Base-by-base conservation (phyloP, 2,329 filamentous ascomycete genomes). In the Fusarium bactridioides region DNA sequence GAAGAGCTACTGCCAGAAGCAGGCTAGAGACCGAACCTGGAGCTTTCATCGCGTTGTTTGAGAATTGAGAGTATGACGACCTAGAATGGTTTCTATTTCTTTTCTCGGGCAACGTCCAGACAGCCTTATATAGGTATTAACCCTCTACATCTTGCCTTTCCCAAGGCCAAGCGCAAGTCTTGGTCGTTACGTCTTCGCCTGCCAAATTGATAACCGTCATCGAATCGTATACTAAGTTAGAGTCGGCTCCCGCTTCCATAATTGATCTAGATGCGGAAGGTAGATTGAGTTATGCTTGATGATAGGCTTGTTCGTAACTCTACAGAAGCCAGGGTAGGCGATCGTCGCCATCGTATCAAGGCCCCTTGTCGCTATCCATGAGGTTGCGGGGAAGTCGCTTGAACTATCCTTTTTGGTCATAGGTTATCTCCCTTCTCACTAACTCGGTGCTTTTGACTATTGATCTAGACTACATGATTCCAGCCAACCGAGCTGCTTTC, bases 401-500 rank as follows among this genome's bases (percentile, higher is more conserved):
- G 54, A 33, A 47, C 38, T 47, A 57, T 57, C 54, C 54, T 33
- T 35, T 57, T 57, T 57, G 10, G 54, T 21, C 18, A 25, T 57
- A 57, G 40, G 27, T 21, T 47, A 57, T 16, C 21, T 25, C 25
- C 25, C 25, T 25, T 25, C 25, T 25, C 25, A 25, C 25, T 5
- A 25, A 25, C 25, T 25, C 25, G 25, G 25, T 25, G 25, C 25
- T 25, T 25, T 25, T 25, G 25, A 25, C 25, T 25, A 25, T 25
- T 25, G 25, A 25, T 25, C 25, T 25, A 25, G 25, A 25, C 25
- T 25, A 25, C 25, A 25, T 25, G 25, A 25, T 25, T 40, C 16
- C 35, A n/a, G 29, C n/a, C 27, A 38, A 11, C 35, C 31, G 25
- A 25, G 25, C 25, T 25, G 13, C 7, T 18, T 29, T 38, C 19